Percentiles rank a stretch among this genome's conserved stretches.
These are phyloP conservation scores for Xylona heveae DNA, from an alignment of 495 filamentous ascomycete genomes.

Conservation along the genomic window DNA sequence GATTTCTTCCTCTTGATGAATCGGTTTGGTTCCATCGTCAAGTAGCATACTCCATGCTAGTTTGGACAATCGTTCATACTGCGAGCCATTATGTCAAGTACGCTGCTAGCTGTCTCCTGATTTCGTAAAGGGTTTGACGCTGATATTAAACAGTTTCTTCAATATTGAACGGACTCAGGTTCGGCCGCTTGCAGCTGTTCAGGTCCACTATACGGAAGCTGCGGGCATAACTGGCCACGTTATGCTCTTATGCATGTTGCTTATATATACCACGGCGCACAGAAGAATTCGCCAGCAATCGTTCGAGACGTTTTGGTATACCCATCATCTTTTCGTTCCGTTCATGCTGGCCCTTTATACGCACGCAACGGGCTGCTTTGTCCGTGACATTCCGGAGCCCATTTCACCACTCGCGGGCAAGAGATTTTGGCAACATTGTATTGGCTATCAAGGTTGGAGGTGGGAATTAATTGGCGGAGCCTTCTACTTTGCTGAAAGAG, in stretches of 20 bases:
- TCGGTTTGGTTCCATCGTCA: constrained; percentile 94
- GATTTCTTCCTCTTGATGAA: constrained; percentile 82
- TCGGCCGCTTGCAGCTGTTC: constrained; percentile 57
- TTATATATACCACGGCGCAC: constrained; percentile 96
- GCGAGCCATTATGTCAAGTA: constrained; percentile 88
- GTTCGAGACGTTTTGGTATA: constrained; percentile 98
- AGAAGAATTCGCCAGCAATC: constrained; percentile 86
- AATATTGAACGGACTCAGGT: constrained; percentile 80
- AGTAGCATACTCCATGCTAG: constrained; percentile 68
- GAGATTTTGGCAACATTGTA: constrained; percentile 76
- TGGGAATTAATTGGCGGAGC: constrained; percentile 85
- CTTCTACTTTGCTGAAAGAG: constrained; percentile 67
- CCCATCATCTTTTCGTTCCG: constrained; percentile 90
- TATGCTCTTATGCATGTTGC: constrained; percentile 94
- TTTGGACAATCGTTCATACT: constrained; percentile 65
- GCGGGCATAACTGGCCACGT: constrained; percentile 92
- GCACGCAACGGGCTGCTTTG: constrained; percentile 90
- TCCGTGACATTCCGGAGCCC: constrained; percentile 47
- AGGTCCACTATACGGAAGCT: constrained; percentile 80
- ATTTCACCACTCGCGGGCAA: constrained; percentile 68
- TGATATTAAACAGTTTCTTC: constrained; percentile 49
- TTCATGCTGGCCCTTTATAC: constrained; percentile 90
- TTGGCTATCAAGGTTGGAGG: constrained; percentile 92
- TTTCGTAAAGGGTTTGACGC: constrained; percentile 1
- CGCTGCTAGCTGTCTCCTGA: constrained; percentile 11